These are phyloP conservation scores for Candida jianshihensis DNA, from an alignment of 805 yeast species.

Conservation along the genomic window DNA sequence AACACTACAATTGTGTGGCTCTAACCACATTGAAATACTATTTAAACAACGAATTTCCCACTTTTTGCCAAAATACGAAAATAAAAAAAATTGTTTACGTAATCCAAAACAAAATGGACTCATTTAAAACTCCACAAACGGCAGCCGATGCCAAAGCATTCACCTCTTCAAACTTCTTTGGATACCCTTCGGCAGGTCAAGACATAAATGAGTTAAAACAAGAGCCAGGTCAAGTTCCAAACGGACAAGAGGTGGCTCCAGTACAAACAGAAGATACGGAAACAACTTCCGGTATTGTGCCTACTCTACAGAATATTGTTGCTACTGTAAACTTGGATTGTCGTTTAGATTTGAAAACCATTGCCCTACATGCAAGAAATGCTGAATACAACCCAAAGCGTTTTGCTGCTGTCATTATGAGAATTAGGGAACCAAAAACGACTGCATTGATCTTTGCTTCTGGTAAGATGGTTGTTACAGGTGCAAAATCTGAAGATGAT, in stretches of 20 bases:
- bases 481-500: constrained; percentile 98
- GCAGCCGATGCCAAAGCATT: constrained; percentile 24
- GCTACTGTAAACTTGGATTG: constrained; percentile 97
- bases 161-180: constrained; percentile 21
- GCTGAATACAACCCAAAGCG: constrained; percentile 98
- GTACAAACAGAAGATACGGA: constrained; percentile 43
- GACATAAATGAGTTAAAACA: constrained; percentile 19
- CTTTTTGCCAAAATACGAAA: not conserved
- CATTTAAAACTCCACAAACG: constrained; percentile 23
- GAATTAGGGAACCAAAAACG: constrained; percentile 97
- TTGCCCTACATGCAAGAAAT: constrained; percentile 96
- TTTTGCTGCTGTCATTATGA: constrained; percentile 99
- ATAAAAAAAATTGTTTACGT: not conserved
- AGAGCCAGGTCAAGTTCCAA: constrained; percentile 7
- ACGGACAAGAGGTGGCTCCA: not conserved
- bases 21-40: not conserved
- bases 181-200: constrained; percentile 22
- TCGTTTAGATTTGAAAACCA: constrained; percentile 90
- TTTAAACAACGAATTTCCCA: not conserved
- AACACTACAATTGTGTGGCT: not conserved
- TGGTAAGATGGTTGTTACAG: constrained; percentile 99
- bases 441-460: constrained; percentile 97
- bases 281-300: constrained; percentile 91
- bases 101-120: constrained; percentile 16
- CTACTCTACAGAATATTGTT: constrained; percentile 88